These are phyloP conservation scores for Penicillium sp. DNA, from an alignment of 2,329 filamentous ascomycete species.

Conservation along the genomic window DNA sequence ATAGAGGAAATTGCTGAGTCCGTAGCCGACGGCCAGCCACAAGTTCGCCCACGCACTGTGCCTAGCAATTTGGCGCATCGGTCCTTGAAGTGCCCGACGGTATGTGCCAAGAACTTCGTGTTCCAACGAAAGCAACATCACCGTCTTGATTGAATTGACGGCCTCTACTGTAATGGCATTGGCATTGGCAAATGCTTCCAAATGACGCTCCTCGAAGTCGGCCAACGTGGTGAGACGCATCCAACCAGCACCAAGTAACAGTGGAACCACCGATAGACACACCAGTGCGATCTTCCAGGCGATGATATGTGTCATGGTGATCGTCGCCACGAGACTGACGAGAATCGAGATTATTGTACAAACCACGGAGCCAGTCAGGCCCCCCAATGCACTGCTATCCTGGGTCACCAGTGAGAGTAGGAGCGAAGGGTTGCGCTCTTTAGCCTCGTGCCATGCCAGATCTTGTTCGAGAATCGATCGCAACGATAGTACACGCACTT, in stretches of 20 bases:
- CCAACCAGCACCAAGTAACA: slow-evolving; percentile 66
- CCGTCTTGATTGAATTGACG: slow-evolving; percentile 50
- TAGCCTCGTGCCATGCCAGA: slow-evolving; percentile 67
- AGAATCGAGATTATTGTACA: too few species aligned
- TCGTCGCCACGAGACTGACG: too few species aligned
- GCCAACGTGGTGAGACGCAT: slow-evolving; percentile 63
- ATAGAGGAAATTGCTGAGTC: slow-evolving; percentile 63
- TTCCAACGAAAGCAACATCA: slow-evolving; percentile 53
- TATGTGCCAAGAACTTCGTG: slow-evolving; percentile 48
- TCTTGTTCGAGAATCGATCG: slow-evolving; percentile 63
- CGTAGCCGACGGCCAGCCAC: slow-evolving; percentile 44
- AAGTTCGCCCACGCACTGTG: slow-evolving; percentile 47
- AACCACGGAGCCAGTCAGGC: too few species aligned
- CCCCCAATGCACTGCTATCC: too few species aligned
- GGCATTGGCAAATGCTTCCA: slow-evolving; percentile 50
- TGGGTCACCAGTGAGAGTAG: slow-evolving; percentile 64
- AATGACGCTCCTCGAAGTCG: slow-evolving; percentile 54
- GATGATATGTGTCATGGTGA: too few species aligned
- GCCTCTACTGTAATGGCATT: slow-evolving; percentile 52
- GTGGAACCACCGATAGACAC: slow-evolving; percentile 48
- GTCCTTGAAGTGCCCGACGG: slow-evolving; percentile 42
- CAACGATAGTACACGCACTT: slow-evolving; percentile 55
- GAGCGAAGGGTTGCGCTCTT: slow-evolving; percentile 58
- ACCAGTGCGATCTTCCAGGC: too few species aligned
- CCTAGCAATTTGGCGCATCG: slow-evolving; percentile 47